A percentile compares a stretch with the other conserved stretches of the same genome.
phyloP scores from a whole-genome alignment of 139 green algal genomes.

The Coelastrella sp. region DNA sequence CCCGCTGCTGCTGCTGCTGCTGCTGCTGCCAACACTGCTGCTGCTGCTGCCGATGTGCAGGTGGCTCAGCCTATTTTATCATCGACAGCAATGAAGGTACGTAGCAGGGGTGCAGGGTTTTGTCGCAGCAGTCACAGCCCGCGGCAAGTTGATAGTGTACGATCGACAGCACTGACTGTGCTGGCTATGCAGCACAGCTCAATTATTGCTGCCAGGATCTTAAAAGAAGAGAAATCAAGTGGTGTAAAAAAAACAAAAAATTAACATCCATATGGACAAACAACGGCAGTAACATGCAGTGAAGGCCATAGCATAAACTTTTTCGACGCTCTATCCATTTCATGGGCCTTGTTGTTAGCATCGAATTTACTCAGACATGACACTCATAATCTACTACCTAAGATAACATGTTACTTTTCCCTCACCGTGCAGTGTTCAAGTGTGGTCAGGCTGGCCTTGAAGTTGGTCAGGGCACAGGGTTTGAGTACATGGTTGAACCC shows the following conservation, averaged over 20 bases:
- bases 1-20: not conserved
- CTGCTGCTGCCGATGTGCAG: not conserved
- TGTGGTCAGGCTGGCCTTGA: not conserved
- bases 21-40: not conserved
- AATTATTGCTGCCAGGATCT: no score
- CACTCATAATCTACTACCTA: not conserved
- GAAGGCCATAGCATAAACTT: no score
- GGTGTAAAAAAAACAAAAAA: no score
- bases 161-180: no score
- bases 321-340: no score
- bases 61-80: not conserved
- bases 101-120: not conserved
- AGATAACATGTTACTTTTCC: not conserved
- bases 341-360: no score
- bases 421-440: not conserved
- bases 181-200: no score
- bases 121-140: not conserved
- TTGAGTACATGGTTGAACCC: slow-evolving; percentile 47
- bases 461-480: not conserved
- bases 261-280: no score
- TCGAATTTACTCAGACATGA: no score
- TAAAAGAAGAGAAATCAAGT: no score
- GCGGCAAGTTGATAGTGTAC: no score
- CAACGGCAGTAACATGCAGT: no score
- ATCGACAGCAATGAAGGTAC: not conserved